A percentile compares a stretch with the other conserved stretches of the same genome.
Conservation (phyloP, 169 alveolate genomes). For the Cryptosporidium ryanae region DNA sequence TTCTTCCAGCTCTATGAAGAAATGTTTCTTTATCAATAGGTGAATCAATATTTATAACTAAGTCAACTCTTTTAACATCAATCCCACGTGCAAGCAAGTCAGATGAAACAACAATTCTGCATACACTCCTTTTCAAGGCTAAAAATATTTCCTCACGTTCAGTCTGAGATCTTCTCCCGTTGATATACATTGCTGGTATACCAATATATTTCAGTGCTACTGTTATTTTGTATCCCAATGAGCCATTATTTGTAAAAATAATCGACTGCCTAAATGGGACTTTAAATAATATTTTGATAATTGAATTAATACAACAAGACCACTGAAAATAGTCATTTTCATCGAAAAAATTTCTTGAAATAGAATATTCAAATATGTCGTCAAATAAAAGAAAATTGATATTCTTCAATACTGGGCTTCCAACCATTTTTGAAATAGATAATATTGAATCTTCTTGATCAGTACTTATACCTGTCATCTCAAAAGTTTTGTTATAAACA, state of each 20-base stretch:
- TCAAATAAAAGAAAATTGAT: constrained; percentile 33
- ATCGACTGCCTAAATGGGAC: constrained; percentile 76
- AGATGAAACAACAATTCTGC: constrained; percentile 86
- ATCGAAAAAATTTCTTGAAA: background rate
- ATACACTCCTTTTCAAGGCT: constrained; percentile 64
- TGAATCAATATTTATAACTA: constrained; percentile 90
- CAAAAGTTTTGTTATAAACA: constrained; percentile 8
- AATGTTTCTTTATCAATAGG: constrained; percentile 86
- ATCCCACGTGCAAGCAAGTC: constrained; percentile 93
- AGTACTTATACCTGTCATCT: background rate
- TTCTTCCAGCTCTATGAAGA: constrained; percentile 91
- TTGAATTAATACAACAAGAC: constrained; percentile 34
- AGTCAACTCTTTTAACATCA: constrained; percentile 86
- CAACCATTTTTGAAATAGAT: background rate
- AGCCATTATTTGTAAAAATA: constrained; percentile 78
- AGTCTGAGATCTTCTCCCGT: constrained; percentile 77
- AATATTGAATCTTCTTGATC: background rate
- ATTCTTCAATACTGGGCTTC: constrained; percentile 30
- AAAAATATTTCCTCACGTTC: constrained; percentile 75
- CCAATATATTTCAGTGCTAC: constrained; percentile 68
- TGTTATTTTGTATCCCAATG: constrained; percentile 71
- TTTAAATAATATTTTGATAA: constrained; percentile 39
- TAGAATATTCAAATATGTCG: background rate
- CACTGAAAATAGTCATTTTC: constrained; percentile 53
- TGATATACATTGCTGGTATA: constrained; percentile 67